These are phyloP conservation scores for Suillus spraguei DNA, from an alignment of 768 basidiomycete species.

Conservation along the genomic window DNA sequence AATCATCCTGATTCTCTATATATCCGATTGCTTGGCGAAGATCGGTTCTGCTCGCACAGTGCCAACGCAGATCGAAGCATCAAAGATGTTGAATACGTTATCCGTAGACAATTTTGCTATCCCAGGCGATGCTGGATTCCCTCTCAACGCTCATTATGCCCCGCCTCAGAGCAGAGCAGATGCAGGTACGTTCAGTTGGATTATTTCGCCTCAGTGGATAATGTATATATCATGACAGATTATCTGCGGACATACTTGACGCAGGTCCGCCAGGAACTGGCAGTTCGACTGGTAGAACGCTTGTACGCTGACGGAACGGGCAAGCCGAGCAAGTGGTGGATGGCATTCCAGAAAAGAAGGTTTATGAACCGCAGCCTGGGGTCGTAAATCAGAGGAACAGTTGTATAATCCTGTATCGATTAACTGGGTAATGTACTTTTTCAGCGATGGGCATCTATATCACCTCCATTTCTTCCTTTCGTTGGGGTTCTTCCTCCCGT, in stretches of 20 bases:
- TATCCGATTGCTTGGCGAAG: conserved; percentile 95
- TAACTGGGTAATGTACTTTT: conserved; percentile 24
- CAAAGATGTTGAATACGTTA: conserved; percentile 86
- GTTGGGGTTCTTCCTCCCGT: conserved; percentile 90
- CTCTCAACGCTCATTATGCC: conserved; percentile 90
- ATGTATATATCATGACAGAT: conserved; percentile 49
- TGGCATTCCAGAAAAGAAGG: conserved; percentile 97
- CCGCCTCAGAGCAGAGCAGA: conserved; percentile 75
- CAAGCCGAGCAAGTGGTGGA: conserved; percentile 99
- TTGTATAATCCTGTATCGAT: conserved; percentile 17
- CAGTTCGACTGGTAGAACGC: conserved; percentile 80
- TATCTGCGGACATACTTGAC: conserved; percentile 88
- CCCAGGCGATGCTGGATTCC: conserved; percentile 95
- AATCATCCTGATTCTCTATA: conserved; percentile 96
- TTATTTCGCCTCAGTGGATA: not conserved
- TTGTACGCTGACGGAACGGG: conserved; percentile 92
- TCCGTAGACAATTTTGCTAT: conserved; percentile 93
- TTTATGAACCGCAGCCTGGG: conserved; percentile 93
- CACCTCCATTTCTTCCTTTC: conserved; percentile 57
- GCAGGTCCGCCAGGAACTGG: conserved; percentile 92
- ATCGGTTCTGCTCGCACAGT: conserved; percentile 71
- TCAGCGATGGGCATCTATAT: conserved; percentile 21
- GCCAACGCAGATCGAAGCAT: conserved; percentile 81
- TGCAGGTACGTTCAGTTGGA: conserved; percentile 58
- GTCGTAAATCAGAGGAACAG: conserved; percentile 40